Evolutionary conservation across 139 green algal genomes (phyloP).

Genomic region (Chlamydomonas sp.): DNA sequence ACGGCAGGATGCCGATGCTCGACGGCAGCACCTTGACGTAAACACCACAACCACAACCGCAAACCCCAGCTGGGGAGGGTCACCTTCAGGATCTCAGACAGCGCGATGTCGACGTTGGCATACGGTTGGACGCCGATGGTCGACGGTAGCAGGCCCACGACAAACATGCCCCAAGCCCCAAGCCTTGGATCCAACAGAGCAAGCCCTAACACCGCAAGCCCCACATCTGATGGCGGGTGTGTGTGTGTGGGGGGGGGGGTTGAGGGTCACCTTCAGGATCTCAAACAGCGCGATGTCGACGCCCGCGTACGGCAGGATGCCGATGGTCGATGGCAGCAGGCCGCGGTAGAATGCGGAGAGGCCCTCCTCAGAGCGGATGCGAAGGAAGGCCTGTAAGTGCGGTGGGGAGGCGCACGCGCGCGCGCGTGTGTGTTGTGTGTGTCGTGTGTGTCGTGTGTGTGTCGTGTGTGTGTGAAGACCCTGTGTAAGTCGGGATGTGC

Average conservation of each 20-base stretch:
- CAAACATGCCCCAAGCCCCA: too few relatives aligned
- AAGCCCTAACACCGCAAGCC: too few relatives aligned
- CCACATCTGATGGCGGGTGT: not conserved
- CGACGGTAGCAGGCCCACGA: too few relatives aligned
- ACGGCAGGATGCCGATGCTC: conserved; percentile 83
- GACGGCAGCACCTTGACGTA: conserved; percentile 41
- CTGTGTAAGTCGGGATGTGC: too few relatives aligned
- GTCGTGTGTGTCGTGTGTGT: too few relatives aligned
- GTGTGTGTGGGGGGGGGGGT: not conserved
- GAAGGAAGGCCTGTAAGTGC: too few relatives aligned
- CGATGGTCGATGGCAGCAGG: conserved; percentile 66
- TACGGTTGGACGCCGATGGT: conserved; percentile 85
- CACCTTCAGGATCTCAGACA: conserved; percentile 62
- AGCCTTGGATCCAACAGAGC: too few relatives aligned
- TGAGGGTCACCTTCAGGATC: conserved; percentile 13
- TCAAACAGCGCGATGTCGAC: conserved; percentile 85
- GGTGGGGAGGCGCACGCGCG: too few relatives aligned
- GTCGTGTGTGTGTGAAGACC: too few relatives aligned
- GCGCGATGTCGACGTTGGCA: conserved; percentile 78
- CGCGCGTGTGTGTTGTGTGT: too few relatives aligned
- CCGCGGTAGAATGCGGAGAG: conserved; percentile 55
- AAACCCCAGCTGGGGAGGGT: too few relatives aligned
- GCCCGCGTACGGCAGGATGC: conserved; percentile 84
- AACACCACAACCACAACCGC: too few relatives aligned
- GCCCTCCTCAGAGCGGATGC: conserved; percentile 63